Conservation (phyloP, 2,329 filamentous ascomycete genomes). For the Calonectria pteridis region DNA sequence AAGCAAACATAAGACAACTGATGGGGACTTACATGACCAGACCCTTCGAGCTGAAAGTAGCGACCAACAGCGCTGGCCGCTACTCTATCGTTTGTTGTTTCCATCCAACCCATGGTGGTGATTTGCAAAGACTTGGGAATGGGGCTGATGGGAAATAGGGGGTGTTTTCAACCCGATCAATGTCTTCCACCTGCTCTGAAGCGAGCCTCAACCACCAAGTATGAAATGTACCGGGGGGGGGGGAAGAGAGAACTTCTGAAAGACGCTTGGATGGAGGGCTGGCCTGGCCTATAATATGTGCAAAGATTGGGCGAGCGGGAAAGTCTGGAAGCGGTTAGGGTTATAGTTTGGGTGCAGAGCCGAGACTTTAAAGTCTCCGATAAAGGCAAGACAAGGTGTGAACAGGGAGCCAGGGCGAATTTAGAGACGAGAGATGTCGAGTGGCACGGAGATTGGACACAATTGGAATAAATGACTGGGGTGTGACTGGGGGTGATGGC, state of each 20-base stretch:
- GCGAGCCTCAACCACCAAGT: not conserved
- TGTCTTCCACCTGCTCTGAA: not conserved
- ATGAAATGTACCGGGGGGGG: not conserved
- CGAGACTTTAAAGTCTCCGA: conserved; percentile 19
- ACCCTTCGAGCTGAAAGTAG: conserved; percentile 86
- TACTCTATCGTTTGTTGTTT: conserved; percentile 67
- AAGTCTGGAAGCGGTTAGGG: conserved; percentile 21
- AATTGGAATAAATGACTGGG: conserved; percentile 33
- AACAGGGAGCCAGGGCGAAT: conserved; percentile 32
- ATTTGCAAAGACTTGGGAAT: not conserved
- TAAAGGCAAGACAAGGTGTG: conserved; percentile 23
- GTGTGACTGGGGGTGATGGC: conserved; percentile 34
- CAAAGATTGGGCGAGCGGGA: not conserved
- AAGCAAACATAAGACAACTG: not conserved
- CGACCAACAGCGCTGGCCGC: conserved; percentile 75
- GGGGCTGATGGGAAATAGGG: not conserved
- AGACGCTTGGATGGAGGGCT: not conserved
- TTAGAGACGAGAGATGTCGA: not conserved
- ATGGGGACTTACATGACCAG: conserved; percentile 76
- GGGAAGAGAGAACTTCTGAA: not conserved
- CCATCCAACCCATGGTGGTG: conserved; percentile 60
- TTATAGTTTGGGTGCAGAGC: conserved; percentile 7
- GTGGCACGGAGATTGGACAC: conserved; percentile 28
- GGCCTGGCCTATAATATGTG: conserved; percentile 19
- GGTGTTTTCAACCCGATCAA: not conserved